These are phyloP conservation scores for Scleroderma bovista DNA, from an alignment of 768 basidiomycete species.

Conservation along the genomic window DNA sequence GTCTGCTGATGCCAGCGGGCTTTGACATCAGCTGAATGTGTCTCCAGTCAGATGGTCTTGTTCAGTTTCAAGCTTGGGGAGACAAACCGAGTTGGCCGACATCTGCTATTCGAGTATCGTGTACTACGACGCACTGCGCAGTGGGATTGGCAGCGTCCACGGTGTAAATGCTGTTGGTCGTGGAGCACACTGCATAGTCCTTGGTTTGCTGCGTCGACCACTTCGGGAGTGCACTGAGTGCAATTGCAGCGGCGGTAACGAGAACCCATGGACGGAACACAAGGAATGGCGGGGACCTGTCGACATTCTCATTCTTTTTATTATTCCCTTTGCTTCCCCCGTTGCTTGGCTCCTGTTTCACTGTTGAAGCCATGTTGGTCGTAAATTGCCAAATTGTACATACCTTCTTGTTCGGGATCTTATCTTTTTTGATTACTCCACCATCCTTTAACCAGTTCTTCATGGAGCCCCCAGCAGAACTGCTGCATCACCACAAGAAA, in stretches of 20 bases:
- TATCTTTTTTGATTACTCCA: neutral
- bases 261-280: neutral
- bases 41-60: neutral
- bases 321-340: too few species aligned
- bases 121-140: constrained; percentile 60
- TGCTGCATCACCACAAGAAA: constrained; percentile 30
- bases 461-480: constrained; percentile 7
- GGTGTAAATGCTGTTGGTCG: constrained; percentile 54
- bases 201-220: neutral
- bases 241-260: constrained; percentile 6
- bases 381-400: too few species aligned
- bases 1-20: constrained; percentile 17
- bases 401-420: neutral
- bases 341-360: neutral
- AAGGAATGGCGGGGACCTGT: neutral
- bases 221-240: constrained; percentile 4
- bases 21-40: constrained; percentile 17
- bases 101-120: constrained; percentile 40
- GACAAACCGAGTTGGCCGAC: constrained; percentile 45
- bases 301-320: neutral
- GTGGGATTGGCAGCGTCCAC: constrained; percentile 48
- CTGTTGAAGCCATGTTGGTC: neutral
- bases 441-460: neutral
- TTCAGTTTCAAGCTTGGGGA: neutral
- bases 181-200: constrained; percentile 57